Percentiles rank a stretch among this genome's conserved stretches.
Conservation (phyloP, 257 asterid genomes). For the Nicotiana attenuata region DNA sequence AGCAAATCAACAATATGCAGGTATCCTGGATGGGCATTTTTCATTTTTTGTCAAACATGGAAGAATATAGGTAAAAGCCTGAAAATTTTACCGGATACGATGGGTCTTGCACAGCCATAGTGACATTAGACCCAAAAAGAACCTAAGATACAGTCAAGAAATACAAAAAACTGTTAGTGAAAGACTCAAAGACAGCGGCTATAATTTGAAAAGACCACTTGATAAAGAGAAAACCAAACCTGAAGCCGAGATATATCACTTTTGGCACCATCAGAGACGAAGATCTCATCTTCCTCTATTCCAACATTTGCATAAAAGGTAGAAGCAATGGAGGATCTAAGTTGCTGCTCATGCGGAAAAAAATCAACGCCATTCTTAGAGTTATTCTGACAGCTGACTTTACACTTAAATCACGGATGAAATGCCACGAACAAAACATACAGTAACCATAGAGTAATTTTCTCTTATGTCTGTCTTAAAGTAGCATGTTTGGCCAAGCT, state of each 20-base stretch:
- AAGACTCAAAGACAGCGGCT: background rate
- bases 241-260: slow-evolving; percentile 98
- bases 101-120: slow-evolving; percentile 98
- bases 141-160: slow-evolving; percentile 44
- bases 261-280: slow-evolving; percentile 98
- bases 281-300: slow-evolving; percentile 80
- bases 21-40: background rate
- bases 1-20: background rate
- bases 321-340: slow-evolving; percentile 89
- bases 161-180: slow-evolving; percentile 2
- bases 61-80: slow-evolving; percentile 3
- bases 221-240: slow-evolving; percentile 35
- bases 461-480: background rate
- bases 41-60: background rate
- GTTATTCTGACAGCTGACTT: background rate
- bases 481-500: too few relatives aligned
- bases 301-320: slow-evolving; percentile 80
- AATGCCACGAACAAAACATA: background rate
- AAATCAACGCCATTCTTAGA: background rate
- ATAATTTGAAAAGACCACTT: background rate
- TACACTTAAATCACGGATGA: background rate
- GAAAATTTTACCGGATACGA: slow-evolving; percentile 76
- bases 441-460: background rate
- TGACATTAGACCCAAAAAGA: slow-evolving; percentile 86
- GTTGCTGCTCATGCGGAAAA: slow-evolving; percentile 37